Base-by-base conservation (phyloP, 2,329 filamentous ascomycete species). In the Trichophyton benhamiae region DNA sequence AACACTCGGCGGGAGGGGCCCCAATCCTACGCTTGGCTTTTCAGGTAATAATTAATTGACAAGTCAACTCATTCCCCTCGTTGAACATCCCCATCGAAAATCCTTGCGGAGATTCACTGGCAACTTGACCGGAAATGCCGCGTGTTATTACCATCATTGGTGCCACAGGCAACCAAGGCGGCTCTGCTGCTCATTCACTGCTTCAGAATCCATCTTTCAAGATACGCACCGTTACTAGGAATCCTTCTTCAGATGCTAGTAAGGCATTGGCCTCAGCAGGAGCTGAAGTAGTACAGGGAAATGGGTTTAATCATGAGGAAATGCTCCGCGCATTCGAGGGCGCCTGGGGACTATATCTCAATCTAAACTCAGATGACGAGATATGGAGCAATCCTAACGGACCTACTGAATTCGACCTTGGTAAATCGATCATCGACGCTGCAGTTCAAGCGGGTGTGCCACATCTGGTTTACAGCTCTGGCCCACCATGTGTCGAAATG, bases 101-200 rank as follows among this genome's bases (percentile, higher is more conserved):
- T 48, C 44, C 3, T 41, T 25, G 27, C 27, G 6, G 27, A 30
- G 6, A 8, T 30, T 30, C 27, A 30, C 27, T 30, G 27, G 27
- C 6, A 30, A 30, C 27, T 8, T 30, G 27, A 30, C 27, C 27
- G 20, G 20, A n/a, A 55, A 33, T 27, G 49, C n/a, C 44, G 15
- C 17, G n/a, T 5, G 9, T 74, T 42, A 69, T 80, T 33, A 74
- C 72, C 25, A 72, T 82, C 27, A 79, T 82, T 57, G 80, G 80
- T 7, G 79, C 79, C 17, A 82, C 80, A 1, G 80, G 80, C 62
- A 74, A 79, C 44, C 80, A 82, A 67, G 80, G 80, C 22, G 71
- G 77, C 9, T 78, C 78, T 6, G 72, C 82, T 8, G 71, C 81
- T 61, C 68, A 75, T 57, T 68, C 72, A 33, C 71, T 83, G 11